Conservation (phyloP, 2,329 filamentous ascomycete genomes). For the Botrytis elliptica region DNA sequence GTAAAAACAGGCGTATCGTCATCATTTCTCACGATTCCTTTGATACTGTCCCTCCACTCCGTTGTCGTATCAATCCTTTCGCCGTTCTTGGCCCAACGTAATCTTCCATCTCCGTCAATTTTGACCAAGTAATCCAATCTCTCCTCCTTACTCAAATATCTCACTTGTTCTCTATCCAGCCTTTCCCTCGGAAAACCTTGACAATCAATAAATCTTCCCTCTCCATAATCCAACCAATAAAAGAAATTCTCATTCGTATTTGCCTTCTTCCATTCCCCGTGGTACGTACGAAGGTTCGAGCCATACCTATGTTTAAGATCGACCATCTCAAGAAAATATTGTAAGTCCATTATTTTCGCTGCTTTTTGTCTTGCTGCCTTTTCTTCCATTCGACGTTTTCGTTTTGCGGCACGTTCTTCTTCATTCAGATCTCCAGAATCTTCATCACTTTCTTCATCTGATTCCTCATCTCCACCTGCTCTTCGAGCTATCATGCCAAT, state of each 20-base stretch:
- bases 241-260: slow-evolving; percentile 87
- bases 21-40: slow-evolving; percentile 65
- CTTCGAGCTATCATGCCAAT: slow-evolving; percentile 67
- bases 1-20: slow-evolving; percentile 58
- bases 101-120: slow-evolving; percentile 69
- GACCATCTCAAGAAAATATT: slow-evolving; percentile 83
- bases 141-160: slow-evolving; percentile 82
- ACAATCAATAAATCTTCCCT: slow-evolving; percentile 68
- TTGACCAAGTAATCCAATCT: slow-evolving; percentile 76
- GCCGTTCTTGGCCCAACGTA: slow-evolving; percentile 87
- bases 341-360: slow-evolving; percentile 77
- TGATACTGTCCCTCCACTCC: slow-evolving; percentile 74
- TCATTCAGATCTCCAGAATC: slow-evolving; percentile 32
- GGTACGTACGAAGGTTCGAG: slow-evolving; percentile 72
- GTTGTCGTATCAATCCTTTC: slow-evolving; percentile 73
- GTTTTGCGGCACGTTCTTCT: slow-evolving; percentile 43
- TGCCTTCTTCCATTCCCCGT: slow-evolving; percentile 76
- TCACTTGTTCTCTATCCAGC: slow-evolving; percentile 74
- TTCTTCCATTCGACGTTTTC: slow-evolving; percentile 47
- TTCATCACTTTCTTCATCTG: slow-evolving; percentile 28
- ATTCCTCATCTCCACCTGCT: slow-evolving; percentile 65
- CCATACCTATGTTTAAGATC: slow-evolving; percentile 74
- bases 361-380: slow-evolving; percentile 60
- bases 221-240: slow-evolving; percentile 86
- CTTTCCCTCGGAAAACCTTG: slow-evolving; percentile 70